Evolutionary conservation across 768 basidiomycete genomes (phyloP).

Genomic region (Tricholoma furcatifolium): DNA sequence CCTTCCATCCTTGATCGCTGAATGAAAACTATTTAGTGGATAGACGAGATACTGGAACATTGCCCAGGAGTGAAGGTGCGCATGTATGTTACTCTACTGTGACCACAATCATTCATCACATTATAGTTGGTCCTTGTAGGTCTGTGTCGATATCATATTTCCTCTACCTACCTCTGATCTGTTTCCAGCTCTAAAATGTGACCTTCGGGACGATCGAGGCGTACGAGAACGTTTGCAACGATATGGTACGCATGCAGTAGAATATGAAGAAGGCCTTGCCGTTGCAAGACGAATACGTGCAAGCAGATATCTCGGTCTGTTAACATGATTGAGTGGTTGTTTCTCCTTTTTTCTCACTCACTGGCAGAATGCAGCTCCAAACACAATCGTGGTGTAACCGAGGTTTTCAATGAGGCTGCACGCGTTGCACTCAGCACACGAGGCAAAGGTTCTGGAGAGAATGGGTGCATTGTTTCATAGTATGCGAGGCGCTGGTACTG

Average conservation of each 20-base stretch:
- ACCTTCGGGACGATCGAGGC: constrained; percentile 81
- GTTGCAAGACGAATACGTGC: constrained; percentile 90
- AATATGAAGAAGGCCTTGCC: constrained; percentile 90
- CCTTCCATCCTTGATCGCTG: neutral
- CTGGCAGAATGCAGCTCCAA: constrained; percentile 91
- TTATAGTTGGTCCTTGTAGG: constrained; percentile 83
- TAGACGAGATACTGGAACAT: constrained; percentile 88
- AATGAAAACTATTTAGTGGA: constrained; percentile 58
- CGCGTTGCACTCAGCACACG: constrained; percentile 78
- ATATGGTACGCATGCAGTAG: constrained; percentile 68
- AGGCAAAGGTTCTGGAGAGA: constrained; percentile 58
- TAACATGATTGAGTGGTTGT: neutral
- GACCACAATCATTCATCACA: constrained; percentile 4
- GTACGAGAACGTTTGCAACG: constrained; percentile 72
- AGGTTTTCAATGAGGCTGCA: constrained; percentile 92
- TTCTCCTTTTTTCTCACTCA: neutral
- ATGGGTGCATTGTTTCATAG: constrained; percentile 46
- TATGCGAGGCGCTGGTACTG: no score
- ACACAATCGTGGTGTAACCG: constrained; percentile 91
- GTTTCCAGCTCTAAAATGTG: constrained; percentile 87
- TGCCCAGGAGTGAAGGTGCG: constrained; percentile 92
- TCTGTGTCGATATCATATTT: constrained; percentile 38
- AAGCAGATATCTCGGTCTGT: constrained; percentile 86
- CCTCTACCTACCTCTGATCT: constrained; percentile 2
- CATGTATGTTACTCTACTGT: constrained; percentile 2